These are phyloP conservation scores for Anethum foeniculum DNA, from an alignment of 140 eudicot genomes.

Conservation along the genomic window DNA sequence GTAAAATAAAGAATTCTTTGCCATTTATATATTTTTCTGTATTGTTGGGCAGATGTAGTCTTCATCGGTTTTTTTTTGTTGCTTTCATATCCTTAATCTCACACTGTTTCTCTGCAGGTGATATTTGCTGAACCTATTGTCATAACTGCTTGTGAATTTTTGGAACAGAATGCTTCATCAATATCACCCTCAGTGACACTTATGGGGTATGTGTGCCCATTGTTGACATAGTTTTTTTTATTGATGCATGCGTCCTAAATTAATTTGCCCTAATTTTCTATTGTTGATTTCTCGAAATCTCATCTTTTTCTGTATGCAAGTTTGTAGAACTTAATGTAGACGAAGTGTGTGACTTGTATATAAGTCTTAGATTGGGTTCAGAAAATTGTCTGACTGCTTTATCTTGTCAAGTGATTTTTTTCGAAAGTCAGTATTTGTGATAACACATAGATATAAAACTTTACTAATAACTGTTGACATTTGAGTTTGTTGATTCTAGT, in stretches of 20 bases:
- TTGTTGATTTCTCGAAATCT: background rate
- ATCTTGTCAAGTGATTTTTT: background rate
- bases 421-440: background rate
- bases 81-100: background rate
- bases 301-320: background rate
- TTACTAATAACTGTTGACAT: too few relatives aligned
- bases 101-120: constrained; percentile 44
- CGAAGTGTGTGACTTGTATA: background rate
- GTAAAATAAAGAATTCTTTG: background rate
- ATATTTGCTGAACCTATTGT: constrained; percentile 85
- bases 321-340: background rate
- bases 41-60: background rate
- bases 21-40: background rate
- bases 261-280: constrained; percentile 9
- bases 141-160: constrained; percentile 90
- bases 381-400: background rate
- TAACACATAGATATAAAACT: background rate
- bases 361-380: background rate
- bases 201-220: constrained; percentile 44
- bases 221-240: background rate
- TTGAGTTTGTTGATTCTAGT: background rate
- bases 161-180: constrained; percentile 84
- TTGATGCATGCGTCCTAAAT: constrained; percentile 4
- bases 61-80: background rate
- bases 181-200: constrained; percentile 69